These are phyloP conservation scores for Mycena amicta DNA, from an alignment of 768 basidiomycete genomes.

Conservation along the genomic window DNA sequence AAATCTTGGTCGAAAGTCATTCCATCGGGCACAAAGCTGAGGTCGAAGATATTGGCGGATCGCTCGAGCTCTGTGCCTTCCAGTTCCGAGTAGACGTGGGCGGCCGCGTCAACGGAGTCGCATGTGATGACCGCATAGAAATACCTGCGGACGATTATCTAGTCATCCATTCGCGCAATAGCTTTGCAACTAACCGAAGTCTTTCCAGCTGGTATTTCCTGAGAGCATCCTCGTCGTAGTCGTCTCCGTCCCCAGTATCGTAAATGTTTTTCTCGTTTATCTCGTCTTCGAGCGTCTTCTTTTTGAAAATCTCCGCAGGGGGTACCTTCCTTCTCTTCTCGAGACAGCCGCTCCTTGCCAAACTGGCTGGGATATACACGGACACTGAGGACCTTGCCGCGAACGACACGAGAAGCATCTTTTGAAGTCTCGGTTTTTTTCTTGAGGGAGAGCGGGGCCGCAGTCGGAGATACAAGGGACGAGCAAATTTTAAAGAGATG, in stretches of 20 bases:
- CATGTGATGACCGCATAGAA: conserved; percentile 95
- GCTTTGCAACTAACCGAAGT: conserved; percentile 61
- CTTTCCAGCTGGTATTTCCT: conserved; percentile 92
- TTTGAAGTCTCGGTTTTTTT: conserved; percentile 22
- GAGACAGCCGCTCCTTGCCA: conserved; percentile 82
- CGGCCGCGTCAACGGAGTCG: conserved; percentile 74
- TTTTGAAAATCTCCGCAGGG: conserved; percentile 82
- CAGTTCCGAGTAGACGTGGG: conserved; percentile 80
- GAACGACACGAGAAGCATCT: conserved; percentile 38
- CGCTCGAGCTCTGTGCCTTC: conserved; percentile 96
- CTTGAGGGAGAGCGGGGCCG: conserved; percentile 34
- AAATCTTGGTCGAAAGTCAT: conserved; percentile 83
- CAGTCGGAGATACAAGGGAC: conserved; percentile 72
- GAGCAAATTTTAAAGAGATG: conserved; percentile 93
- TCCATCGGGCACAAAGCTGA: conserved; percentile 90
- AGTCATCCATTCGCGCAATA: conserved; percentile 3
- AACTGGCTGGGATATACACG: conserved; percentile 93
- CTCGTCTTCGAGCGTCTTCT: conserved; percentile 51
- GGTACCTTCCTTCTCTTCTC: conserved; percentile 90
- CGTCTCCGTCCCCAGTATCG: conserved; percentile 68
- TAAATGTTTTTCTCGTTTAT: conserved; percentile 66
- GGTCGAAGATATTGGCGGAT: conserved; percentile 93
- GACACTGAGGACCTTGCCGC: conserved; percentile 75
- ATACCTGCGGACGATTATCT: conserved; percentile 56
- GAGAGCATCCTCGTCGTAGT: conserved; percentile 87